A percentile compares a stretch with the other conserved stretches of the same genome.
Conservation (phyloP, 768 basidiomycete genomes). For the Mycena leptocephala region DNA sequence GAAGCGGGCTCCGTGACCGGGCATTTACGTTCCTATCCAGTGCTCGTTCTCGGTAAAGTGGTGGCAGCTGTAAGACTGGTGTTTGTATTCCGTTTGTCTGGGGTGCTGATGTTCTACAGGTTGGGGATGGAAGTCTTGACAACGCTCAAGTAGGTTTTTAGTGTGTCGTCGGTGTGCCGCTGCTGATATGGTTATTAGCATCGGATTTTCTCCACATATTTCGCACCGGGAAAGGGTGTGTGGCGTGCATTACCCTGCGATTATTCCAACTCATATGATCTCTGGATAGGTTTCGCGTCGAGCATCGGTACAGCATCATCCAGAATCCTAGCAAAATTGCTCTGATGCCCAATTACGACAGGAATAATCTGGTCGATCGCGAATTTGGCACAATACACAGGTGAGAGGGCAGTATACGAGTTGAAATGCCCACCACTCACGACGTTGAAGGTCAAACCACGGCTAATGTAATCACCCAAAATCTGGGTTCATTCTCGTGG, state of each 20-base stretch:
- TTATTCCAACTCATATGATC: constrained; percentile 6
- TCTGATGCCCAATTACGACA: not conserved
- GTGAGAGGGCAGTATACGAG: not conserved
- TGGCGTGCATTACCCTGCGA: constrained; percentile 46
- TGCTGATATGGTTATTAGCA: constrained; percentile 38
- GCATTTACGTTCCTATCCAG: constrained; percentile 54
- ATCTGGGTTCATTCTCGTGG: constrained; percentile 58
- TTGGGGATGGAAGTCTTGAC: constrained; percentile 57
- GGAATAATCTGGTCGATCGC: constrained; percentile 48
- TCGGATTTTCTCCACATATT: constrained; percentile 61
- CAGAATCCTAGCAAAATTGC: not conserved
- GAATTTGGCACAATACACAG: constrained; percentile 54
- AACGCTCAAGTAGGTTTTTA: constrained; percentile 49
- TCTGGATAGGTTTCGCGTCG: not conserved
- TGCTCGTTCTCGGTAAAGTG: constrained; percentile 58
- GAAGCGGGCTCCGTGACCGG: constrained; percentile 58
- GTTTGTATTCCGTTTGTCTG: not conserved
- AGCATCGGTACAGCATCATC: constrained; percentile 11
- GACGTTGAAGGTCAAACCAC: constrained; percentile 55
- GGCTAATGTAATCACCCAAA: constrained; percentile 57
- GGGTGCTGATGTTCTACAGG: constrained; percentile 2
- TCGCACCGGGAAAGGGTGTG: constrained; percentile 58
- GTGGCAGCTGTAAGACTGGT: constrained; percentile 52
- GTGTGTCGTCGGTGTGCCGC: not conserved
- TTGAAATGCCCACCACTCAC: not conserved